phyloP scores from a whole-genome alignment of 768 basidiomycete species.

The Stropharia rugosoannulata region DNA sequence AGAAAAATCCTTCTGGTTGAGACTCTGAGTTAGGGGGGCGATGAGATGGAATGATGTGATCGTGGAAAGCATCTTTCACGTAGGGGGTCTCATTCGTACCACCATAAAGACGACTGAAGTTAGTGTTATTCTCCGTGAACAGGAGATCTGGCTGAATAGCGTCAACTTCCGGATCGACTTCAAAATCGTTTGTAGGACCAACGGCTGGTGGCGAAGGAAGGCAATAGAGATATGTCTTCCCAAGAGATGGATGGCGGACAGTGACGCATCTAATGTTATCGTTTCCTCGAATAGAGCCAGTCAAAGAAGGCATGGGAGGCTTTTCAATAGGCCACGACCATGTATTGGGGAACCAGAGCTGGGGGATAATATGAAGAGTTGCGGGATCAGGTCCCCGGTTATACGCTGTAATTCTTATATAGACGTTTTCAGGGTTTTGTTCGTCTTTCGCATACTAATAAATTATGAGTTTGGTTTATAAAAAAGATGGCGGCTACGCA shows the following conservation, averaged over 20 bases:
- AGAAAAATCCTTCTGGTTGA: slow-evolving; percentile 43
- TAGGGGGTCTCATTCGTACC: slow-evolving; percentile 80
- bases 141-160: slow-evolving; percentile 80
- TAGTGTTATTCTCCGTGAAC: slow-evolving; percentile 98
- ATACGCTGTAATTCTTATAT: slow-evolving; percentile 93
- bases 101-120: slow-evolving; percentile 88
- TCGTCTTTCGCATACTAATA: slow-evolving; percentile 95
- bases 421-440: slow-evolving; percentile 83
- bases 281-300: slow-evolving; percentile 45
- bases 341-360: slow-evolving; percentile 96
- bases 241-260: slow-evolving; percentile 72
- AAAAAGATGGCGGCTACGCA: slow-evolving; percentile 31
- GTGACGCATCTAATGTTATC: slow-evolving; percentile 62
- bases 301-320: slow-evolving; percentile 63
- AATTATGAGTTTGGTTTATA: not conserved
- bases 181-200: slow-evolving; percentile 62
- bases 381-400: slow-evolving; percentile 96
- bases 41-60: slow-evolving; percentile 90
- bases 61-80: slow-evolving; percentile 98
- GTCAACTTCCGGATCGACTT: slow-evolving; percentile 62
- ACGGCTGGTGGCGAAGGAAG: slow-evolving; percentile 92
- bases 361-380: slow-evolving; percentile 91
- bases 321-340: slow-evolving; percentile 91
- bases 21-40: slow-evolving; percentile 56
- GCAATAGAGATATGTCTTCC: slow-evolving; percentile 82